A percentile compares a stretch with the other conserved stretches of the same genome.
These are phyloP conservation scores for Crithidia sp. DNA, from an alignment of 208 protist genomes.

Conservation along the genomic window DNA sequence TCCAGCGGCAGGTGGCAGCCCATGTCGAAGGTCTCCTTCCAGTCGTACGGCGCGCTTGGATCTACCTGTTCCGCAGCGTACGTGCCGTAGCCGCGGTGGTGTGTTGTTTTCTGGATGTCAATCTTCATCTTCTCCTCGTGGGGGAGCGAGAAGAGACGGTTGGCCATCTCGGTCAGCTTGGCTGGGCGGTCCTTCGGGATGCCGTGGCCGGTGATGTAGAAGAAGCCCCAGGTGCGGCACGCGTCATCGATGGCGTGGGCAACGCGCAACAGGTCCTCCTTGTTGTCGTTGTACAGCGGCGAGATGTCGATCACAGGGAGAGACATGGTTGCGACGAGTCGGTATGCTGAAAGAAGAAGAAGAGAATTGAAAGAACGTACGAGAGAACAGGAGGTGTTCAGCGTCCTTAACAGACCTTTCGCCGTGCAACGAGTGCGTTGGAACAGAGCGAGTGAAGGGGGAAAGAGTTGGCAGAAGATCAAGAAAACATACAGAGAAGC, in stretches of 20 bases:
- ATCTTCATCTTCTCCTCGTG: constrained; percentile 77
- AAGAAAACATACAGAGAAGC: no score
- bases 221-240: constrained; percentile 83
- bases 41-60: constrained; percentile 46
- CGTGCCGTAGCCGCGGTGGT: constrained; percentile 71
- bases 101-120: constrained; percentile 55
- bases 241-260: constrained; percentile 69
- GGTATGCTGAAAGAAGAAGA: not conserved
- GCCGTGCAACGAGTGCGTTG: no score
- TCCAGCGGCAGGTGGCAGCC: constrained; percentile 50
- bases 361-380: not conserved
- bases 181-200: constrained; percentile 50
- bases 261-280: constrained; percentile 41
- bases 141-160: constrained; percentile 62
- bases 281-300: constrained; percentile 53
- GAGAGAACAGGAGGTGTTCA: no score
- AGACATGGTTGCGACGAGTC: constrained; percentile 19
- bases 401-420: no score
- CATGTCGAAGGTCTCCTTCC: constrained; percentile 84
- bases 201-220: constrained; percentile 79
- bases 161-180: constrained; percentile 51
- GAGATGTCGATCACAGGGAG: constrained; percentile 79
- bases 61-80: constrained; percentile 60
- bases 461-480: no score
- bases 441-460: no score